phyloP scores from a whole-genome alignment of 176 grass and related monocot genomes.

The Juncus effusus region DNA sequence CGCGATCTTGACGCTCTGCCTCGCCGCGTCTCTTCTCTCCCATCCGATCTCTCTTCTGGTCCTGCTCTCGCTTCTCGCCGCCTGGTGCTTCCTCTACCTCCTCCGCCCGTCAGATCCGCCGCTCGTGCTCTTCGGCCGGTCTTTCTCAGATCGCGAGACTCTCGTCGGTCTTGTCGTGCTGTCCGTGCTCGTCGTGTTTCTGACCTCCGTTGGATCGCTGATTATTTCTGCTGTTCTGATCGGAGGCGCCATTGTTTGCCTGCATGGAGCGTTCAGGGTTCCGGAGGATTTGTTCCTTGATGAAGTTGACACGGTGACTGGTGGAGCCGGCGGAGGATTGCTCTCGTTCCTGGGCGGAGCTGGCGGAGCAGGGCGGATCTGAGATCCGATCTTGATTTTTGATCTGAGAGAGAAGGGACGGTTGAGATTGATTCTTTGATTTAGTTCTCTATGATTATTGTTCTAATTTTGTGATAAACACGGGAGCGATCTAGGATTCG shows the following conservation, averaged over 20 bases:
- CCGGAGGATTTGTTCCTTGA: slow-evolving; percentile 93
- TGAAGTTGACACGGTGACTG: slow-evolving; percentile 37
- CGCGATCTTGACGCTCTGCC: slow-evolving; percentile 54
- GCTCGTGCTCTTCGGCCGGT: slow-evolving; percentile 80
- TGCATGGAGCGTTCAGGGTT: slow-evolving; percentile 65
- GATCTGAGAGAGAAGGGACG: neutral
- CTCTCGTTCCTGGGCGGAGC: slow-evolving; percentile 63
- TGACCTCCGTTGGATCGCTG: slow-evolving; percentile 80
- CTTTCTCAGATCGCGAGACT: slow-evolving; percentile 84
- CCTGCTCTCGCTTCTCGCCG: slow-evolving; percentile 59
- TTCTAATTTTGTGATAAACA: slow-evolving; percentile 19
- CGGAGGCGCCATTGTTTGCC: slow-evolving; percentile 47
- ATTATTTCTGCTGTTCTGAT: slow-evolving; percentile 78
- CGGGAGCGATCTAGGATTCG: neutral
- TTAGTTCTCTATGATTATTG: slow-evolving; percentile 4
- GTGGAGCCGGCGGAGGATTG: slow-evolving; percentile 43
- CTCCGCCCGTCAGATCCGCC: slow-evolving; percentile 79
- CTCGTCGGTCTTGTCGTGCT: slow-evolving; percentile 63
- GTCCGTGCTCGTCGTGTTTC: slow-evolving; percentile 62
- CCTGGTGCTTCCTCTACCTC: slow-evolving; percentile 87
- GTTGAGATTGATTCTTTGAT: slow-evolving; percentile 14
- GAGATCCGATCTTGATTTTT: neutral
- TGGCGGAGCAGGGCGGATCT: slow-evolving; percentile 20
- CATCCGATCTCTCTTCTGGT: slow-evolving; percentile 78
- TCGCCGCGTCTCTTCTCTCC: slow-evolving; percentile 65